Evolutionary conservation across 306 rosid species (phyloP).

Genomic region (Gastrolobium bilobum): DNA sequence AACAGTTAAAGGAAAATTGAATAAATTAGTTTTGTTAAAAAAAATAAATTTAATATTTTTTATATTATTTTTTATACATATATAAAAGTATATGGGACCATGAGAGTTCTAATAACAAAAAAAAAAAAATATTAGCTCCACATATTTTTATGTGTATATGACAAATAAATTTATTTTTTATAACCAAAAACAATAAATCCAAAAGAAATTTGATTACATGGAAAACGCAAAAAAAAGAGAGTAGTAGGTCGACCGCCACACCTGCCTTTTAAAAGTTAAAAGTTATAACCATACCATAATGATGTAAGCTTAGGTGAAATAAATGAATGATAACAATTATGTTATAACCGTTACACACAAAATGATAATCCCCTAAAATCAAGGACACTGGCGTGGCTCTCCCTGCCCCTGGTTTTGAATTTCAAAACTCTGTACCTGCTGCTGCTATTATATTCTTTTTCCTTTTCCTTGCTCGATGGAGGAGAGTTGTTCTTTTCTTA

Average conservation of each 20-base stretch:
- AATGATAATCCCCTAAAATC: not conserved
- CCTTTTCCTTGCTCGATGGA: not conserved
- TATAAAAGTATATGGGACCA: too few species aligned
- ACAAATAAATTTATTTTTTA: too few species aligned
- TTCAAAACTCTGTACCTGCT: not conserved
- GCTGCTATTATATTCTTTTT: not conserved
- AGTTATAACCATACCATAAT: not conserved
- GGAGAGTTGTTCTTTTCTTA: not conserved
- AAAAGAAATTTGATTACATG: not conserved
- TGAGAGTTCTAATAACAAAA: too few species aligned
- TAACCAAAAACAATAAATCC: not conserved
- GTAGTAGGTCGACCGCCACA: not conserved
- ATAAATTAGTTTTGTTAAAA: too few species aligned
- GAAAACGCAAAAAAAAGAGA: not conserved
- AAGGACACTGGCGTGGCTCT: not conserved
- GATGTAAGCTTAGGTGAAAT: not conserved
- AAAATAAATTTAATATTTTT: too few species aligned
- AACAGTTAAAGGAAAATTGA: too few species aligned
- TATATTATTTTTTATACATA: too few species aligned
- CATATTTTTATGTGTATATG: too few species aligned
- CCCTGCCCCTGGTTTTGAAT: not conserved
- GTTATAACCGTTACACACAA: conserved; percentile 5
- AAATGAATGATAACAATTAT: conserved; percentile 9
- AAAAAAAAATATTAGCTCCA: too few species aligned
- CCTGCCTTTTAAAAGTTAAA: too few species aligned